Conservation (phyloP, 208 protist genomes). For the Leishmania major region DNA sequence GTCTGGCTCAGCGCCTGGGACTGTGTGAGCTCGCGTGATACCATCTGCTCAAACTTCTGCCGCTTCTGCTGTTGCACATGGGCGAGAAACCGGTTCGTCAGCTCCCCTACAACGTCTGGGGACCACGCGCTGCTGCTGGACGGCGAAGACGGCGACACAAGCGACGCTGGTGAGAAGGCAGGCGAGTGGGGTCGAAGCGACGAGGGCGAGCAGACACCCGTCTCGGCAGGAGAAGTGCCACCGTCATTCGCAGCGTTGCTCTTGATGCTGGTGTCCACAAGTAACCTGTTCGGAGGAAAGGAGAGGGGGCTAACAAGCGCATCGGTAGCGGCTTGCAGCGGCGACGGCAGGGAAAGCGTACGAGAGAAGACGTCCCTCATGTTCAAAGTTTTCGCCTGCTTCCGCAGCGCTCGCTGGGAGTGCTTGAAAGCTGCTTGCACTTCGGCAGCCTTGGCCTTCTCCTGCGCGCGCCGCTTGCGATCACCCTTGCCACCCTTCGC, state of each 20-base stretch:
- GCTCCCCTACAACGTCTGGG: constrained; percentile 45
- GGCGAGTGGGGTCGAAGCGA: constrained; percentile 10
- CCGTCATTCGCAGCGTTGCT: background rate
- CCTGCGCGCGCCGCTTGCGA: constrained; percentile 17
- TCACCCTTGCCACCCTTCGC: background rate
- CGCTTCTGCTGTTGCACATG: constrained; percentile 58
- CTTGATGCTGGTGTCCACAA: background rate
- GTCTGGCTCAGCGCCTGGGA: constrained; percentile 46
- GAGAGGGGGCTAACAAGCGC: background rate
- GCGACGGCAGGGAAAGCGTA: constrained; percentile 13
- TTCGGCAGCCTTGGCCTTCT: constrained; percentile 36
- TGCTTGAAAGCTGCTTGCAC: constrained; percentile 51
- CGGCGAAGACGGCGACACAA: constrained; percentile 29
- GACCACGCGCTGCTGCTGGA: constrained; percentile 66
- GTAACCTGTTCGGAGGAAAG: background rate
- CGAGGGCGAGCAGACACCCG: background rate
- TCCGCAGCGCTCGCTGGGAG: constrained; percentile 69
- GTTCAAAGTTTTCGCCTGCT: constrained; percentile 60
- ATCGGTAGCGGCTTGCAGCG: background rate
- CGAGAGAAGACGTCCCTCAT: constrained; percentile 66
- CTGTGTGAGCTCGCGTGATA: constrained; percentile 62
- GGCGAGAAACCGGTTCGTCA: constrained; percentile 82
- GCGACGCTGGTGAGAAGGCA: constrained; percentile 14
- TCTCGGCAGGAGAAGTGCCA: no score
- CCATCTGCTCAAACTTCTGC: constrained; percentile 61